phyloP scores from a whole-genome alignment of 2,329 filamentous ascomycete species.

The Septoria petroselini region DNA sequence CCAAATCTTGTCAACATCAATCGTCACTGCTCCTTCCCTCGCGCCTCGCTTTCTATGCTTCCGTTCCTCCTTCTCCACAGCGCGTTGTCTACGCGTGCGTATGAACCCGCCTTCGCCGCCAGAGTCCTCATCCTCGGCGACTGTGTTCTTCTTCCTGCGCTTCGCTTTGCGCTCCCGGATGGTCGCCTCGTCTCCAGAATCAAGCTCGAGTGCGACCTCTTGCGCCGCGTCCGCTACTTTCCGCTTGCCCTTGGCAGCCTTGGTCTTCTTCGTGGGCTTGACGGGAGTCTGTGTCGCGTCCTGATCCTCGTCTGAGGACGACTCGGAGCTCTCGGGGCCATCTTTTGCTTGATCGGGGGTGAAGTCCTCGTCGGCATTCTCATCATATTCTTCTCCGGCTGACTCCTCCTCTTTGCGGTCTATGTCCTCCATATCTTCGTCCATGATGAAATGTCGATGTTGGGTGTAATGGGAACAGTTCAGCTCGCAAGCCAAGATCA shows the following conservation, averaged over 20 bases:
- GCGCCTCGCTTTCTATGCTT: slow-evolving; percentile 46
- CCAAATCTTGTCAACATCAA: slow-evolving; percentile 57
- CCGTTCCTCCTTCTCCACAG: slow-evolving; percentile 49
- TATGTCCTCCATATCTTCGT: slow-evolving; percentile 21
- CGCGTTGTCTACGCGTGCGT: slow-evolving; percentile 53
- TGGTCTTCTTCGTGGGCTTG: slow-evolving; percentile 3
- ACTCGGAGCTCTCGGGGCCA: slow-evolving; percentile 34
- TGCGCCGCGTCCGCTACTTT: slow-evolving; percentile 39
- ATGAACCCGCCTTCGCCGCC: slow-evolving; percentile 52
- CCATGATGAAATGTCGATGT: slow-evolving; percentile 3
- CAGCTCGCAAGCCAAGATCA: too few species aligned
- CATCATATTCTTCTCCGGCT: slow-evolving; percentile 41
- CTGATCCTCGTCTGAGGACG: slow-evolving; percentile 39
- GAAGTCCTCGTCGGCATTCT: slow-evolving; percentile 47
- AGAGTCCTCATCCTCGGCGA: slow-evolving; percentile 34
- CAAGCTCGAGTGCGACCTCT: slow-evolving; percentile 40
- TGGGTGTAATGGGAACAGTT: neutral
- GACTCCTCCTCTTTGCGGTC: slow-evolving; percentile 20
- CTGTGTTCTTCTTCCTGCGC: slow-evolving; percentile 40
- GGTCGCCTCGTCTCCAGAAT: slow-evolving; percentile 58
- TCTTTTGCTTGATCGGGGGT: slow-evolving; percentile 38
- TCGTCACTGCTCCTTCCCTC: slow-evolving; percentile 48
- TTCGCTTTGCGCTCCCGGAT: slow-evolving; percentile 47
- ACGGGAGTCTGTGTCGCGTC: slow-evolving; percentile 12
- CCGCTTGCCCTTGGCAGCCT: slow-evolving; percentile 37